These are phyloP conservation scores for Fulvia fulva DNA, from an alignment of 2,329 filamentous ascomycete genomes.

Conservation along the genomic window DNA sequence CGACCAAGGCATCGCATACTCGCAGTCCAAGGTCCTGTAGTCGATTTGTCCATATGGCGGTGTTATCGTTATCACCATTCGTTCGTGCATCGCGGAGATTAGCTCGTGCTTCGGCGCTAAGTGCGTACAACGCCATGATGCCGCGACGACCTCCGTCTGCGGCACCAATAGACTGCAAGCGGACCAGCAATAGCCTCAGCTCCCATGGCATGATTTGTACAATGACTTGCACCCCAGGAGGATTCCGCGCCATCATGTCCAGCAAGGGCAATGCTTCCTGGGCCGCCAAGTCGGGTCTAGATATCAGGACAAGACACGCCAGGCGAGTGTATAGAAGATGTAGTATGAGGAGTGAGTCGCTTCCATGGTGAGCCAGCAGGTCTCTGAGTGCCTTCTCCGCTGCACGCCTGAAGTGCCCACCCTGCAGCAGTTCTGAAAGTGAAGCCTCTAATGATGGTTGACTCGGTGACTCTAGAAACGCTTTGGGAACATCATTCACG, in stretches of 20 bases:
- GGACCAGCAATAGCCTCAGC: constrained; percentile 74
- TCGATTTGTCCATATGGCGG: constrained; percentile 66
- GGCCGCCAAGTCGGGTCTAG: constrained; percentile 55
- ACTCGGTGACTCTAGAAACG: constrained; percentile 67
- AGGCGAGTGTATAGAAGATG: constrained; percentile 75
- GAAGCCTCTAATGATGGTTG: constrained; percentile 61
- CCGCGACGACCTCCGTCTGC: constrained; percentile 76
- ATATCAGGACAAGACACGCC: constrained; percentile 75
- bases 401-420: constrained; percentile 70
- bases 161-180: constrained; percentile 81
- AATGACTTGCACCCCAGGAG: constrained; percentile 52
- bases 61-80: constrained; percentile 53
- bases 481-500: constrained; percentile 53
- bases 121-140: constrained; percentile 86
- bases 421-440: constrained; percentile 63
- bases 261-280: constrained; percentile 61
- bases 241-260: constrained; percentile 44
- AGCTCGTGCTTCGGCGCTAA: constrained; percentile 47
- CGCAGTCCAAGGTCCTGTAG: constrained; percentile 70
- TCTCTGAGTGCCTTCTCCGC: constrained; percentile 40
- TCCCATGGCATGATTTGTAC: constrained; percentile 78
- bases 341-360: constrained; percentile 66
- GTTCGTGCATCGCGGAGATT: constrained; percentile 30
- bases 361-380: constrained; percentile 45
- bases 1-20: constrained; percentile 63